Base-by-base conservation (phyloP, 768 basidiomycete genomes). In the Hygrophorus russula region DNA sequence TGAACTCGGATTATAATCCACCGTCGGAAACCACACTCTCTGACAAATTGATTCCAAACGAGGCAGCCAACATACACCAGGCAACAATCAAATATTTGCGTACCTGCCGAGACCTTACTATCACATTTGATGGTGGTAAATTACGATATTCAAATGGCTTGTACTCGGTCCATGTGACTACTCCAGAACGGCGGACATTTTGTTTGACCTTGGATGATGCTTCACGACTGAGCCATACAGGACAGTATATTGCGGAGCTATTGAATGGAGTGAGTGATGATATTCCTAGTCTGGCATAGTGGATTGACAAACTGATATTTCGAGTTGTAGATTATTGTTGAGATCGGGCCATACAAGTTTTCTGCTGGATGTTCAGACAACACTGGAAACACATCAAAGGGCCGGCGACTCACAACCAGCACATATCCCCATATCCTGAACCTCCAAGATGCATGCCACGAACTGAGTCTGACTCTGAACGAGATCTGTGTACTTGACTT, bases 291-390 rank as follows among this genome's bases (percentile, higher is more conserved):
- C 30, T 14, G n/a, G n/a, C n/a, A n/a, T n/a, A n/a, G n/a, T n/a
- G n/a, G n/a, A n/a, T 20, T n/a, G 14, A 14, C 4, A 6, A 11
- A 33, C 10, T 35, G 15, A 36, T 35, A 15, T 13, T 15, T 12
- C 14, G 13, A 14, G 19, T 18, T 35, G 30, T 42, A 56, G 55
- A 41, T 47, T 20, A 56, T 58, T 8, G 15, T 29, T 6, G 20
- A 31, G 3, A 39, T 57, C 42, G 57, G 57, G 18, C 46, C 48
- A 2, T 17, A 20, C 12, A 40, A 28, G 1, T 57, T 55, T 29
- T 42, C 46, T 5, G 54, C 39, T 2, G 44, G 42, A 1, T 47
- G 39, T 14, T 57, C 56, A 0, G 58, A 59, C 40, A 54, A 53
- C 31, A 57, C 58, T 8, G 51, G 51, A 4, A 57, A 55, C 24